Conservation (phyloP, 768 basidiomycete species). For the Sporobolomyces pararoseus region DNA sequence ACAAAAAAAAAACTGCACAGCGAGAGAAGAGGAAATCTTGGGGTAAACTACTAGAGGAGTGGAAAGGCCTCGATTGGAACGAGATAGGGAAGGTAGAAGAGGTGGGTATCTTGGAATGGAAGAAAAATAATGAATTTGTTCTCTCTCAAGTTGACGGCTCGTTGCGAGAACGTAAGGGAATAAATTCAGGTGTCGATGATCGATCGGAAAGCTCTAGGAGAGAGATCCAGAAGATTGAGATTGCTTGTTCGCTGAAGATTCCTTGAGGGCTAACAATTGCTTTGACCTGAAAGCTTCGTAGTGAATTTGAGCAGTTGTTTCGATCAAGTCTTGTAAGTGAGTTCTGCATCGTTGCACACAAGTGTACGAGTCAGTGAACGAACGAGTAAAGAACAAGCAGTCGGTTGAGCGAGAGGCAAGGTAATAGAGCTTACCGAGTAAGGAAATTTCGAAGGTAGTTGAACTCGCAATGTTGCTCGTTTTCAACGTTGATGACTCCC, state of each 20-base stretch:
- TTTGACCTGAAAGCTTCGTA: conserved; percentile 99
- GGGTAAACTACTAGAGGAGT: too few relatives aligned
- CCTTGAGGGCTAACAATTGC: conserved; percentile 93
- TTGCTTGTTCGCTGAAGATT: conserved; percentile 61
- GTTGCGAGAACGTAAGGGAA: not conserved
- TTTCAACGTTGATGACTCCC: conserved; percentile 97
- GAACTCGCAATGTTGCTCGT: conserved; percentile 96
- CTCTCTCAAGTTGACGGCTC: not conserved
- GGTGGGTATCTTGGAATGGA: not conserved
- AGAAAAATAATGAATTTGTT: not conserved
- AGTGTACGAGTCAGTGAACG: not conserved
- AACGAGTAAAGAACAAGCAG: too few relatives aligned
- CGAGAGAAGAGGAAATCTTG: too few relatives aligned
- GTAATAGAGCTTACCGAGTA: conserved; percentile 74
- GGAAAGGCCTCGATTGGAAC: not conserved
- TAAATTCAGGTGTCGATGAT: too few relatives aligned
- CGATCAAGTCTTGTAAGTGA: conserved; percentile 95
- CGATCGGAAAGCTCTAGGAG: too few relatives aligned
- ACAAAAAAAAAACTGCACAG: too few relatives aligned
- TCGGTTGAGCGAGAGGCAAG: too few relatives aligned
- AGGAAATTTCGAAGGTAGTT: conserved; percentile 95
- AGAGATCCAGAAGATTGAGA: conserved; percentile 6
- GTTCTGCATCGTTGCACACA: conserved; percentile 57
- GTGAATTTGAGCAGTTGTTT: conserved; percentile 97
- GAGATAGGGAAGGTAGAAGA: not conserved